A percentile compares a stretch with the other conserved stretches of the same genome.
phyloP scores from a whole-genome alignment of 768 basidiomycete genomes.

The Lentinula guzmanii region DNA sequence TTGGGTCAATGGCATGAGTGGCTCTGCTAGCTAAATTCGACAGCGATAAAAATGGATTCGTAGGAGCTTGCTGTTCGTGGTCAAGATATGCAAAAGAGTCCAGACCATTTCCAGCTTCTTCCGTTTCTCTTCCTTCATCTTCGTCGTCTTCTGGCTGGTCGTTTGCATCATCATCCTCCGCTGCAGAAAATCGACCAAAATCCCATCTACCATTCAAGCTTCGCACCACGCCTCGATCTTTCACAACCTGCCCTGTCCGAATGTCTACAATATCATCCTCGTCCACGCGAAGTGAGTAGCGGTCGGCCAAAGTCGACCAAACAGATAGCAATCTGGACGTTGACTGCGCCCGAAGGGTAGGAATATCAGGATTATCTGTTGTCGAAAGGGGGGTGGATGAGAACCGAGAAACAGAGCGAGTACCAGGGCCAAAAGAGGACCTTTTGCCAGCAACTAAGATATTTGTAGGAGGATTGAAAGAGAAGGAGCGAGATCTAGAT shows the following conservation, averaged over 20 bases:
- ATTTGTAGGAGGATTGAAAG: background rate
- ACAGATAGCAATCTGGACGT: constrained; percentile 11
- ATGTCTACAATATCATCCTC: constrained; percentile 81
- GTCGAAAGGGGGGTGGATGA: background rate
- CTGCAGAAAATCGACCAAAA: constrained; percentile 47
- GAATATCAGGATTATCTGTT: background rate
- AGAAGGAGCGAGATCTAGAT: background rate
- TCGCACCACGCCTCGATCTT: constrained; percentile 65
- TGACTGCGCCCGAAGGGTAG: background rate
- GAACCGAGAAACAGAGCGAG: background rate
- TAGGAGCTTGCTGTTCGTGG: constrained; percentile 10
- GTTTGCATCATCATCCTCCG: constrained; percentile 16
- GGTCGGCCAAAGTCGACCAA: constrained; percentile 65
- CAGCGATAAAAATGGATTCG: background rate
- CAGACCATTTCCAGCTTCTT: constrained; percentile 51
- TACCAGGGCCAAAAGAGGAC: background rate
- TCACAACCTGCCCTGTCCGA: constrained; percentile 50
- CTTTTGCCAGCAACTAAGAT: background rate
- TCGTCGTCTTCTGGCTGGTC: constrained; percentile 25
- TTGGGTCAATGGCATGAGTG: constrained; percentile 6
- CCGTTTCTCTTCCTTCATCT: constrained; percentile 29
- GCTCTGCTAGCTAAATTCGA: background rate
- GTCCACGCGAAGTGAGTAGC: constrained; percentile 60
- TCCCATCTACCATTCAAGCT: constrained; percentile 30
- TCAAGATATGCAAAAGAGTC: constrained; percentile 38